A percentile compares a stretch with the other conserved stretches of the same genome.
These are phyloP conservation scores for Rheum nobile DNA, from an alignment of 148 eudicot species.

Conservation along the genomic window DNA sequence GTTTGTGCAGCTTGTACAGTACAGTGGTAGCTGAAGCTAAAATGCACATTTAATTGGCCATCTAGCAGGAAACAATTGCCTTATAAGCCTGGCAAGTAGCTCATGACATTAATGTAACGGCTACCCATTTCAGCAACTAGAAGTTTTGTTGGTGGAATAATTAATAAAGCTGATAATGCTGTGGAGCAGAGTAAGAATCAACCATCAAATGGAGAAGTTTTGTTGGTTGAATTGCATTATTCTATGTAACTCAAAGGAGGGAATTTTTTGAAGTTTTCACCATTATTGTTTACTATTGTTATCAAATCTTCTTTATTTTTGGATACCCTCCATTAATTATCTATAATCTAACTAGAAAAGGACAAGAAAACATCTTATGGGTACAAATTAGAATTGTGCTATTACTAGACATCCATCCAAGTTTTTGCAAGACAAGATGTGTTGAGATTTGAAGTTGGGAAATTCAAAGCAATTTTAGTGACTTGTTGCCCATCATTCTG, in stretches of 20 bases:
- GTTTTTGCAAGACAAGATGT: not conserved
- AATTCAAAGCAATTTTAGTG: not conserved
- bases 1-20: not conserved
- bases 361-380: not conserved
- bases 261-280: not conserved
- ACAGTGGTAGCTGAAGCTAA: constrained; percentile 3
- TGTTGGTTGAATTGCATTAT: not conserved
- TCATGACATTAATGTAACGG: constrained; percentile 1
- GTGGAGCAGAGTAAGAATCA: not conserved
- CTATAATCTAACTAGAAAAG: not conserved
- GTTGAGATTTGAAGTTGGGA: not conserved
- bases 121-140: not conserved
- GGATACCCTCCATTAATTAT: not conserved
- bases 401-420: not conserved
- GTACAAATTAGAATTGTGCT: not conserved
- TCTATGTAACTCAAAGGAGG: not conserved
- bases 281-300: not conserved
- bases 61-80: not conserved
- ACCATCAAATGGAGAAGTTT: not conserved
- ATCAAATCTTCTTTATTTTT: not conserved
- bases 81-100: not conserved
- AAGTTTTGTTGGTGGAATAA: not conserved
- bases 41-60: not conserved
- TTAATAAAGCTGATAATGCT: not conserved
- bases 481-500: not conserved